Conservation (phyloP, 202 grass and related monocot genomes). For the Tripidium arundinaceum region DNA sequence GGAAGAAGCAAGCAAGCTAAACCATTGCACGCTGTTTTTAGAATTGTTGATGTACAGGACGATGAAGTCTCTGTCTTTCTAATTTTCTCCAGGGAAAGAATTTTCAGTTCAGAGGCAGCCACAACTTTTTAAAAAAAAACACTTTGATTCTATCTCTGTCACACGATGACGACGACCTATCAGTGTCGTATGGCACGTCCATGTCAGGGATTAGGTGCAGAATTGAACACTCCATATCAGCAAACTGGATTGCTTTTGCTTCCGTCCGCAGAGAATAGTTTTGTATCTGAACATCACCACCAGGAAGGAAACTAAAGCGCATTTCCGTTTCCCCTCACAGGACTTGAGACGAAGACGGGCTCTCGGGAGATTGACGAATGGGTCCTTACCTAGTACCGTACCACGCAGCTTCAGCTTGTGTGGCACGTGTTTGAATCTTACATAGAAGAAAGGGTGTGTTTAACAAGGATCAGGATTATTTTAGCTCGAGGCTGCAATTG, state of each 20-base stretch:
- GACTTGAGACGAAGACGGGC: conserved; percentile 35
- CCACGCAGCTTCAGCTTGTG: conserved; percentile 6
- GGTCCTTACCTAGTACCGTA: conserved; percentile 23
- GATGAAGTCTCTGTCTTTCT: conserved; percentile 13
- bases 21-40: background rate
- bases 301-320: background rate
- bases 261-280: conserved; percentile 8
- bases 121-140: background rate
- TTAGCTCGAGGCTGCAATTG: background rate
- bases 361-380: conserved; percentile 18
- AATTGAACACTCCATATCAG: conserved; percentile 23
- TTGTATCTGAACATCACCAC: conserved; percentile 7
- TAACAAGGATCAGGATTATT: background rate
- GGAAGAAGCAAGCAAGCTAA: conserved; percentile 21
- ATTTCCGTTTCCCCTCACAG: background rate
- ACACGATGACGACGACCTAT: conserved; percentile 6
- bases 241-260: conserved; percentile 22
- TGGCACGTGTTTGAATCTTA: conserved; percentile 6
- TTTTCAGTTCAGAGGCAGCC: background rate
- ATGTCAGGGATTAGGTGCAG: conserved; percentile 45
- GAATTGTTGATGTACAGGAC: background rate
- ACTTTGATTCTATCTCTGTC: conserved; percentile 23
- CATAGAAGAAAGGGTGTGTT: background rate
- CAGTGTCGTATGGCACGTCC: conserved; percentile 21
- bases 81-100: background rate